Evolutionary conservation across 768 basidiomycete species (phyloP), one percentile per base, ranked within the genome.

Genomic region (Tulasnella sp.): DNA sequence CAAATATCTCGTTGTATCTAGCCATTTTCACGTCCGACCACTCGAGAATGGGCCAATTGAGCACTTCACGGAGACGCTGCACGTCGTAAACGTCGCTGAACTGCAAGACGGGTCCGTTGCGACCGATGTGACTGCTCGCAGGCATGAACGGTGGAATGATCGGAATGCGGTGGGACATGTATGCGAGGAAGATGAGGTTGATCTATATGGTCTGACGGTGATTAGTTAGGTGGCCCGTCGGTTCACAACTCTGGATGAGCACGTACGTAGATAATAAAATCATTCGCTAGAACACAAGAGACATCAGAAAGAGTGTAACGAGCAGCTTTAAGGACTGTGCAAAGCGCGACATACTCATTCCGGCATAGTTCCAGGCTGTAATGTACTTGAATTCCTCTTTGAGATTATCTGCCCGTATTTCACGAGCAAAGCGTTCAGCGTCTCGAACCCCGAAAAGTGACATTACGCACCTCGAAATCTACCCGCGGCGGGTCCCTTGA

Each of bases 21-120:
- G 82, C 81, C 77, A 88, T 84, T 81, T 91, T 91, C 70, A 92
- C 86, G 78, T 91, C 87, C 67, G 87, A 85, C 90, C 90, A 92
- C 83, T 92, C 90, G 6, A 91, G 81, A 18, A 92, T 82, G 0
- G 90, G 87, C 69, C 81, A 83, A 23, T 85, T 84, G 39, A 90
- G 81, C 20, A 82, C 81, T 72, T 85, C 82, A 42, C 87, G 84
- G 5, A 91, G 85, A 13, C 88, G 85, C 0, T 87, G 86, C 67
- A 91, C 83, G 81, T 92, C 90, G 80, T 91, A 91, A 0, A 91
- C 87, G 37, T 89, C 86, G 32, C 89, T 87, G 80, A 91, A 90
- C 11, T 29, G 39, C 18, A 51, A n/a, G 23, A 51, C 29, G 3
- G n/a, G 29, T 10, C 23, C 74, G 23, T 42, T 42, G 11, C 16